Percentiles rank a stretch among this genome's conserved stretches.
Conservation (phyloP, 2,329 filamentous ascomycete genomes). For the Penicillium sp. region DNA sequence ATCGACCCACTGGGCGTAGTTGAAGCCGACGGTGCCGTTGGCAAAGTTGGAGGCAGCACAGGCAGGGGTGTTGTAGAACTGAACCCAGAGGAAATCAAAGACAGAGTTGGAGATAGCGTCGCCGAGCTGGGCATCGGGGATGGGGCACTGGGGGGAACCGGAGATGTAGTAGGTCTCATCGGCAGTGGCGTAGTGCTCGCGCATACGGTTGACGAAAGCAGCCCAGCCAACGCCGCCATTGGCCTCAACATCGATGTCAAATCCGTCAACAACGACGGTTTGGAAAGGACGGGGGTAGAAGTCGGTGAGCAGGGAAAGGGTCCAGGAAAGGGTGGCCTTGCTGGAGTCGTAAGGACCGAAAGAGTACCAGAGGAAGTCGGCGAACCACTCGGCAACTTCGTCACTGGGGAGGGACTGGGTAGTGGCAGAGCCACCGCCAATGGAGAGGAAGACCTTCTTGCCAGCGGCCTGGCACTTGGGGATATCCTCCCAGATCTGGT, state of each 20-base stretch:
- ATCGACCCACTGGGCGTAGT: slow-evolving; percentile 50
- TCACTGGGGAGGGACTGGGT: slow-evolving; percentile 48
- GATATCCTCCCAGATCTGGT: slow-evolving; percentile 47
- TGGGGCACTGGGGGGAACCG: slow-evolving; percentile 55
- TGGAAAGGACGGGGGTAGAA: slow-evolving; percentile 50
- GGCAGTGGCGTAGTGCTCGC: slow-evolving; percentile 40
- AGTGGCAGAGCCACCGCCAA: slow-evolving; percentile 47
- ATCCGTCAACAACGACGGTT: slow-evolving; percentile 51
- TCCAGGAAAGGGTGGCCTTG: slow-evolving; percentile 30
- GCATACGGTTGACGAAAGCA: slow-evolving; percentile 52
- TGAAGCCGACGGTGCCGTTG: slow-evolving; percentile 42
- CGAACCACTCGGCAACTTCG: slow-evolving; percentile 47
- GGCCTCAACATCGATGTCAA: slow-evolving; percentile 53
- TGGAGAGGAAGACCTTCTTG: slow-evolving; percentile 50
- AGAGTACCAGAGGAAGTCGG: slow-evolving; percentile 53
- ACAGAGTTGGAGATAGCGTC: slow-evolving; percentile 45
- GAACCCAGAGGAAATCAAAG: slow-evolving; percentile 58
- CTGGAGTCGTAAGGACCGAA: slow-evolving; percentile 47
- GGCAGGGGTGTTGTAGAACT: slow-evolving; percentile 57
- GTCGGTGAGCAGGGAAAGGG: background rate
- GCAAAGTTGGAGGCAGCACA: slow-evolving; percentile 54
- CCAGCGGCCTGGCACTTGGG: slow-evolving; percentile 42
- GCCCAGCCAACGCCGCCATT: slow-evolving; percentile 43
- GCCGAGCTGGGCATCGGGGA: slow-evolving; percentile 52
- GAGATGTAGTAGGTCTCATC: slow-evolving; percentile 52